Evolutionary conservation across 768 basidiomycete species (phyloP).

Genomic region (Kwoniella dejecticola): DNA sequence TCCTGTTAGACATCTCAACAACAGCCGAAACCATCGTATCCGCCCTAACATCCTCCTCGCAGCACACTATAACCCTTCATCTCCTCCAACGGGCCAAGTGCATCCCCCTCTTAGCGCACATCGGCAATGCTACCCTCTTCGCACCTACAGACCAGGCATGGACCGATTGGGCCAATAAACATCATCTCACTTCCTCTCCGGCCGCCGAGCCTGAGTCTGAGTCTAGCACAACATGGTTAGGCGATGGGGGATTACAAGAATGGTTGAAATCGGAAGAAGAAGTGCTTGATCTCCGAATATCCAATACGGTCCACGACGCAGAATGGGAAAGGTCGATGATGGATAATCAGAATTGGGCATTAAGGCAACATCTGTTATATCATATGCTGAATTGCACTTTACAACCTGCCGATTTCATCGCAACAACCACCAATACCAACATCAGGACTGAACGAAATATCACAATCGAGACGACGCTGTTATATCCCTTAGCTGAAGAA

Average conservation of each 20-base stretch:
- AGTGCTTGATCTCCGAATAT: slow-evolving; percentile 29
- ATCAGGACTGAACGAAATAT: too few relatives aligned
- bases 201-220: neutral
- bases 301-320: neutral
- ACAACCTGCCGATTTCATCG: slow-evolving; percentile 40
- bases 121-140: slow-evolving; percentile 81
- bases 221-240: slow-evolving; percentile 27
- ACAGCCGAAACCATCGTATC: slow-evolving; percentile 64
- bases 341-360: slow-evolving; percentile 61
- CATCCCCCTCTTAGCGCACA: slow-evolving; percentile 85
- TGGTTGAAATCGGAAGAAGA: slow-evolving; percentile 58
- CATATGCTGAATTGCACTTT: slow-evolving; percentile 86
- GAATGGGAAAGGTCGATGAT: slow-evolving; percentile 12
- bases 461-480: slow-evolving; percentile 50
- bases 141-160: slow-evolving; percentile 91
- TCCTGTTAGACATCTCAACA: slow-evolving; percentile 9
- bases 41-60: slow-evolving; percentile 69
- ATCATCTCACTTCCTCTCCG: too few relatives aligned
- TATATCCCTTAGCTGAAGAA: slow-evolving; percentile 55
- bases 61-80: slow-evolving; percentile 72
- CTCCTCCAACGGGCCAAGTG: slow-evolving; percentile 83
- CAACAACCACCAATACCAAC: slow-evolving; percentile 58
- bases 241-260: slow-evolving; percentile 43
- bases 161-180: slow-evolving; percentile 44
- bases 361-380: slow-evolving; percentile 91